A percentile compares a stretch with the other conserved stretches of the same genome.
Evolutionary conservation across 208 protist species (phyloP).

Genomic region (Sergeia podlipaevii): DNA sequence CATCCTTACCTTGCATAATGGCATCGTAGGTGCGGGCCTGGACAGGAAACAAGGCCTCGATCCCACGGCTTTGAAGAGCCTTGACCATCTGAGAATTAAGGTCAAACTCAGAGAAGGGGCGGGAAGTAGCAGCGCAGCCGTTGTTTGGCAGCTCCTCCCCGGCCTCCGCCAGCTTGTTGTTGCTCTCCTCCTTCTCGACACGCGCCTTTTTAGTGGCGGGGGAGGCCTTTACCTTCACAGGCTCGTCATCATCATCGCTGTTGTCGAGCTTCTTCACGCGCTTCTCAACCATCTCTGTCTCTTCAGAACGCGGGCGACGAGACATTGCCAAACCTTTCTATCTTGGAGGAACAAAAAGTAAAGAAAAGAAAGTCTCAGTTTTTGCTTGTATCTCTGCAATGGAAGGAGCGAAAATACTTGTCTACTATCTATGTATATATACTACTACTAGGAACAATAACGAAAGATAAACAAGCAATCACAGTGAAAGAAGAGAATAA

Average conservation of each 20-base stretch:
- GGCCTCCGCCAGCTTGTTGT: constrained; percentile 17
- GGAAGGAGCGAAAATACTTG: too few relatives aligned
- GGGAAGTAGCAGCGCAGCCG: constrained; percentile 46
- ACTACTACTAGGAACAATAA: too few relatives aligned
- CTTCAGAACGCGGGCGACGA: constrained; percentile 28
- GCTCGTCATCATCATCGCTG: constrained; percentile 31
- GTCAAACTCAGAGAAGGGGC: constrained; percentile 83
- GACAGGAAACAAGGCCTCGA: constrained; percentile 89
- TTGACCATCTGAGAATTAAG: constrained; percentile 67
- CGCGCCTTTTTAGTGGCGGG: constrained; percentile 2
- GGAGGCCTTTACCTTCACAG: constrained; percentile 22
- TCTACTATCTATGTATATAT: too few relatives aligned
- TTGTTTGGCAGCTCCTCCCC: constrained; percentile 58
- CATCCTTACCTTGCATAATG: constrained; percentile 89
- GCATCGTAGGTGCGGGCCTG: constrained; percentile 91
- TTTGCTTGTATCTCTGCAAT: too few relatives aligned
- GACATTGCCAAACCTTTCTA: constrained; percentile 15
- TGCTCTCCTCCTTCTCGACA: neutral
- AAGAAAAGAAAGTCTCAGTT: constrained; percentile 5
- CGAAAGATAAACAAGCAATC: too few relatives aligned
- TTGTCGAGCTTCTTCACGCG: constrained; percentile 16
- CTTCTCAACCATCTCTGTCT: constrained; percentile 17
- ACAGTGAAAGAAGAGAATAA: too few relatives aligned
- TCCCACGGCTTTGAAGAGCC: constrained; percentile 68
- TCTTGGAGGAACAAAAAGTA: neutral